Conservation (phyloP, 106 monocot genomes). For the Agapanthus africanus region DNA sequence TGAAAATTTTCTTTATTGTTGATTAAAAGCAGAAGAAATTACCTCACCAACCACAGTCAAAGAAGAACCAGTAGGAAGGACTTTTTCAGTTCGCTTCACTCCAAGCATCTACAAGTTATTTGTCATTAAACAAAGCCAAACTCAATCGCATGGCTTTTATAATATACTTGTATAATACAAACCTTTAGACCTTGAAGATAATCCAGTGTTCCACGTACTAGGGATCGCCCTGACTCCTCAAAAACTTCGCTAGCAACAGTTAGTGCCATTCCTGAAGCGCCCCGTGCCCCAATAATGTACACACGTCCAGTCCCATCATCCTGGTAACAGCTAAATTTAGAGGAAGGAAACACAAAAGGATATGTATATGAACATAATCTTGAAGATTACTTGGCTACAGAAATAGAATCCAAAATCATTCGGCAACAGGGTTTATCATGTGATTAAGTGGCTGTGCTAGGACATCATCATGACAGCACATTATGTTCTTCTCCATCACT, state of each 20-base stretch:
- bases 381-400: not conserved
- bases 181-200: slow-evolving; percentile 98
- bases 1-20: no score
- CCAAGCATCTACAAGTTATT: slow-evolving; percentile 75
- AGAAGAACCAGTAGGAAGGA: slow-evolving; percentile 86
- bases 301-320: slow-evolving; percentile 84
- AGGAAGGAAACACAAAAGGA: not conserved
- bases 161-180: slow-evolving; percentile 5
- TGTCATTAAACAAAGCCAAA: not conserved
- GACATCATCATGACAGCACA: not conserved
- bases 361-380: not conserved
- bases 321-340: slow-evolving; percentile 23
- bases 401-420: not conserved
- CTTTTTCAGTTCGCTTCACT: slow-evolving; percentile 71
- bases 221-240: slow-evolving; percentile 84
- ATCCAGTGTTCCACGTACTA: slow-evolving; percentile 90
- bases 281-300: slow-evolving; percentile 69
- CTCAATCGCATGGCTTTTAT: not conserved
- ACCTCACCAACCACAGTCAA: slow-evolving; percentile 99
- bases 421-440: not conserved
- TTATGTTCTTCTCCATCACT: not conserved
- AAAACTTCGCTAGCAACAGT: slow-evolving; percentile 92
- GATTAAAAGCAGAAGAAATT: slow-evolving; percentile 10
- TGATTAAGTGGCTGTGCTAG: not conserved
- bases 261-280: slow-evolving; percentile 70